These are phyloP conservation scores for Lachancea meyersii DNA, from an alignment of 805 yeast species.

Conservation along the genomic window DNA sequence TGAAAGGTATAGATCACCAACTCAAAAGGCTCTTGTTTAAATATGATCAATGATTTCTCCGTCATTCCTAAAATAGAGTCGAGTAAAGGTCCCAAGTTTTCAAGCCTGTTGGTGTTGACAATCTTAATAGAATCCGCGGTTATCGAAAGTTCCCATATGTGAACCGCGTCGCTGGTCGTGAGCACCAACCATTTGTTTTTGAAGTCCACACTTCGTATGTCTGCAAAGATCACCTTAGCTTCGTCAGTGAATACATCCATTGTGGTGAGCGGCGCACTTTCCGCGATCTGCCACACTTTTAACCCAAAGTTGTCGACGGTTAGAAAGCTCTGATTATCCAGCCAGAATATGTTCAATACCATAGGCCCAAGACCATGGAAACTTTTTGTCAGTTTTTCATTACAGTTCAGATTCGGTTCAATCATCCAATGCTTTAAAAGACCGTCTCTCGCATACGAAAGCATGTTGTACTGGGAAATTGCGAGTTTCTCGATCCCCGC, in stretches of 20 bases:
- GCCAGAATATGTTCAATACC: constrained; percentile 23
- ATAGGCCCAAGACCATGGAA: constrained; percentile 14
- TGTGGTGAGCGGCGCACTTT: constrained; percentile 11
- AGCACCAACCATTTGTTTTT: constrained; percentile 28
- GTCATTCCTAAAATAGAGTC: constrained; percentile 29
- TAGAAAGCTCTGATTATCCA: constrained; percentile 18
- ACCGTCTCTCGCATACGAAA: constrained; percentile 11
- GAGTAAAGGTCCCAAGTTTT: constrained; percentile 9
- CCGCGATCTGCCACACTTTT: constrained; percentile 16
- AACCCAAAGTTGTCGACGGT: constrained; percentile 20
- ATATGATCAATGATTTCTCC: constrained; percentile 28
- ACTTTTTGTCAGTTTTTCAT: constrained; percentile 12
- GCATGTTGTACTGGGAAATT: constrained; percentile 9
- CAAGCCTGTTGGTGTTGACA: constrained; percentile 13
- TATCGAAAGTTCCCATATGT: constrained; percentile 16
- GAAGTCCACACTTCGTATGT: constrained; percentile 21
- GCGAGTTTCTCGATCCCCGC: constrained; percentile 8
- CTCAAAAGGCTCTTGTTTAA: constrained; percentile 19
- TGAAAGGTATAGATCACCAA: constrained; percentile 26
- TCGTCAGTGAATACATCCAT: constrained; percentile 13
- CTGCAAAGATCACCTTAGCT: constrained; percentile 9
- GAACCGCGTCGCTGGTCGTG: constrained; percentile 12
- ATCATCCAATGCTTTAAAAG: constrained; percentile 14
- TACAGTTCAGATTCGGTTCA: constrained; percentile 12
- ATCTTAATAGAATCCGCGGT: constrained; percentile 9